Conservation (phyloP, 441 rosid species). For the Syzygium malaccense region DNA sequence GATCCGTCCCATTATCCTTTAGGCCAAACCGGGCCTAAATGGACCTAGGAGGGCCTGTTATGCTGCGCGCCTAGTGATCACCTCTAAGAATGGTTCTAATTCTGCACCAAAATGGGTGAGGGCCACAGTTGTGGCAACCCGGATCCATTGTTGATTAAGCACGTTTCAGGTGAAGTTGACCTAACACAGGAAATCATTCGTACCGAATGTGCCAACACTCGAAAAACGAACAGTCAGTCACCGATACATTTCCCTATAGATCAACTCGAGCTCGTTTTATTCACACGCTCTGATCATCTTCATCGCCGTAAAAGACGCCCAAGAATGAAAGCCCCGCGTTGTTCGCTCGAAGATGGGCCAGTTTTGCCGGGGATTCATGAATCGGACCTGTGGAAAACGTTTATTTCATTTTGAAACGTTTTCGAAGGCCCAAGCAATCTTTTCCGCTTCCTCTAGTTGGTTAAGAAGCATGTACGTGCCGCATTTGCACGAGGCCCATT, state of each 20-base stretch:
- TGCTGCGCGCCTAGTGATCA: background rate
- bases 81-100: background rate
- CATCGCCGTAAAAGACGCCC: background rate
- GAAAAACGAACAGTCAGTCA: too few relatives aligned
- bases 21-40: background rate
- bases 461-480: background rate
- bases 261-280: background rate
- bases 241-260: too few relatives aligned
- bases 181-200: background rate
- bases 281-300: background rate
- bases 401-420: background rate
- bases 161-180: background rate
- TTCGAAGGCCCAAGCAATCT: background rate
- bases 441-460: background rate
- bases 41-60: background rate
- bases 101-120: background rate
- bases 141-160: background rate
- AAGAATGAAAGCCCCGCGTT: background rate
- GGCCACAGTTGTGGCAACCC: background rate
- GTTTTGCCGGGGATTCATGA: background rate
- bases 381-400: background rate
- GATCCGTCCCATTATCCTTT: background rate
- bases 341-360: background rate
- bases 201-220: too few relatives aligned
- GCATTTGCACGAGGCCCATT: background rate